phyloP scores from a whole-genome alignment of 371 early-diverging fungal genomes.

The Mucor plumbeus region DNA sequence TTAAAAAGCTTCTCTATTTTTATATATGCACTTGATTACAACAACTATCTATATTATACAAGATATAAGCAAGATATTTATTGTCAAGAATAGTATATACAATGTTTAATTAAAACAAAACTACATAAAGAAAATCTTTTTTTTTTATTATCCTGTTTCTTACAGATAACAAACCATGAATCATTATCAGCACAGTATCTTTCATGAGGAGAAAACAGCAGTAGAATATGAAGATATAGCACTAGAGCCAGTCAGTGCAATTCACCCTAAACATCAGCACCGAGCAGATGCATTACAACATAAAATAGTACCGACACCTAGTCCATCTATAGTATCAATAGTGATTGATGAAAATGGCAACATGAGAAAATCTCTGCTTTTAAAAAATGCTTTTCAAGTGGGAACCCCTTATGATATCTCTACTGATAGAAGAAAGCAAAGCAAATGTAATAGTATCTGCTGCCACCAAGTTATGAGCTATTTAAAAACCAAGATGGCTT shows the following conservation, averaged over 20 bases:
- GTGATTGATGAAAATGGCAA: not conserved
- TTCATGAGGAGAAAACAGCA: constrained; percentile 4
- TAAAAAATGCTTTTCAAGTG: not conserved
- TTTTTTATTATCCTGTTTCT: too few relatives aligned
- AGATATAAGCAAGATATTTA: constrained; percentile 4
- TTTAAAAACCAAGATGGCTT: constrained; percentile 27
- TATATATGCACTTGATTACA: not conserved
- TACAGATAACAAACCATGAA: too few relatives aligned
- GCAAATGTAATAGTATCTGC: not conserved
- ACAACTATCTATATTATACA: not conserved
- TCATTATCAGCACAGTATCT: not conserved
- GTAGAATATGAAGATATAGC: constrained; percentile 9
- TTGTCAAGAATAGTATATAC: not conserved
- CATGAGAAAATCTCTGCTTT: not conserved
- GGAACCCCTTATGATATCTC: not conserved
- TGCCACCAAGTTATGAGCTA: not conserved
- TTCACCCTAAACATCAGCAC: not conserved
- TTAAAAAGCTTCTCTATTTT: not conserved
- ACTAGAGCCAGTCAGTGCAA: not conserved
- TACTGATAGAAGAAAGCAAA: not conserved
- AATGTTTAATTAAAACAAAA: too few relatives aligned
- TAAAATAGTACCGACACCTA: not conserved
- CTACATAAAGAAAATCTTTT: not conserved
- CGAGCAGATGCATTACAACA: not conserved
- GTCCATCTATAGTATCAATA: not conserved